These are phyloP conservation scores for Andalucia godoyi DNA, from an alignment of 78 protist species.

Conservation along the genomic window DNA sequence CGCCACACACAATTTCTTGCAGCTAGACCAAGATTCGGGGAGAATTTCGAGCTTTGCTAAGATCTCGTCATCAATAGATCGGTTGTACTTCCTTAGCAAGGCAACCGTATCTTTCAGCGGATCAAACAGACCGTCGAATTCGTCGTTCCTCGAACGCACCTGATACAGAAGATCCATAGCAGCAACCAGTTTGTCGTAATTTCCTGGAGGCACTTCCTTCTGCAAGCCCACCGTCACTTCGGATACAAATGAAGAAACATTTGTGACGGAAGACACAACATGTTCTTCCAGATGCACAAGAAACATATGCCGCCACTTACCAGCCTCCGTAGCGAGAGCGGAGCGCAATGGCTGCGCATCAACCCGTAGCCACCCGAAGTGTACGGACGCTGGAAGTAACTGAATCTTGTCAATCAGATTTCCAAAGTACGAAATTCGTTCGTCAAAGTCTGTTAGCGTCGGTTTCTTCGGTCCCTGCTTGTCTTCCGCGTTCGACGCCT, in stretches of 20 bases:
- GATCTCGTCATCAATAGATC: background rate
- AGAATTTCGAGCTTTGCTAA: conserved; percentile 3
- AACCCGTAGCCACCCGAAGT: conserved; percentile 24
- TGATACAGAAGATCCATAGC: conserved; percentile 25
- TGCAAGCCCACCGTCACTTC: background rate
- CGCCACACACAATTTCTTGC: background rate
- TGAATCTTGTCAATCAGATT: background rate
- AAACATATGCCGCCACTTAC: conserved; percentile 29
- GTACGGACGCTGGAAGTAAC: background rate
- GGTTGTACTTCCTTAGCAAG: conserved; percentile 24
- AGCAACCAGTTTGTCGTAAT: conserved; percentile 7
- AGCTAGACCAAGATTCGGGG: background rate
- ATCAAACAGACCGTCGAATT: conserved; percentile 14
- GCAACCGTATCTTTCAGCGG: conserved; percentile 16
- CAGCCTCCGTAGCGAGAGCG: background rate
- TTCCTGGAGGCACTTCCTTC: conserved; percentile 8
- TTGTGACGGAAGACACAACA: background rate
- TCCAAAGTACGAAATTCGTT: background rate
- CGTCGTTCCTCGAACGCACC: conserved; percentile 4
- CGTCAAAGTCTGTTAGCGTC: conserved; percentile 17
- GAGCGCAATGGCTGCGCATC: conserved; percentile 29
- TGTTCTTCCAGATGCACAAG: conserved; percentile 1
- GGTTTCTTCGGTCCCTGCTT: conserved; percentile 8
- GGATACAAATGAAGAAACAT: background rate
- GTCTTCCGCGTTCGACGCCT: background rate